A percentile compares a stretch with the other conserved stretches of the same genome.
These are phyloP conservation scores for Lizonia empirigonia DNA, from an alignment of 2,329 filamentous ascomycete genomes.

Conservation along the genomic window DNA sequence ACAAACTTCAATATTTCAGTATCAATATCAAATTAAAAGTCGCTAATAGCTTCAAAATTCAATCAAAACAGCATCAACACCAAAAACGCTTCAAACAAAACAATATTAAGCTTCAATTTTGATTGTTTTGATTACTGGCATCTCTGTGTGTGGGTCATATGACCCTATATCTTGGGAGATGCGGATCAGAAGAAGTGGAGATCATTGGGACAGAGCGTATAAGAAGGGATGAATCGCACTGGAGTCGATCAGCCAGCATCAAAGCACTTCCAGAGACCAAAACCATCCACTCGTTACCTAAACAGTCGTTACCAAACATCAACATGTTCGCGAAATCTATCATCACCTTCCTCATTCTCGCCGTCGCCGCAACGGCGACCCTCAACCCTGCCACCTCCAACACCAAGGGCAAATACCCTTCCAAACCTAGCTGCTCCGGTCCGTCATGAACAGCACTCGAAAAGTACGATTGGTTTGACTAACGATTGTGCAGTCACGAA, in stretches of 20 bases:
- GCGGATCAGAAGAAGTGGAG: not conserved
- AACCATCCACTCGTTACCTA: not conserved
- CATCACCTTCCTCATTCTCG: constrained; percentile 19
- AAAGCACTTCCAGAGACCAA: not conserved
- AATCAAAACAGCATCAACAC: too few species aligned
- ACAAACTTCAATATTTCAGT: too few species aligned
- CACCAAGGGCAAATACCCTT: constrained; percentile 44
- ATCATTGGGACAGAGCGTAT: not conserved
- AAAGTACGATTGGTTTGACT: not conserved
- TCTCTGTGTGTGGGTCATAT: too few species aligned
- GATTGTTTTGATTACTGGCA: too few species aligned
- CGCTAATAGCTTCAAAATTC: too few species aligned
- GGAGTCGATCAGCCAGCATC: not conserved
- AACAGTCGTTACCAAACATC: not conserved
- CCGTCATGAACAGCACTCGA: not conserved
- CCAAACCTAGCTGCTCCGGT: constrained; percentile 33
- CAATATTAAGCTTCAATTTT: too few species aligned
- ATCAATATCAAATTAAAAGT: too few species aligned
- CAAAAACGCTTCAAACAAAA: too few species aligned
- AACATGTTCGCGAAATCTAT: constrained; percentile 11
- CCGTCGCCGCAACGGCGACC: constrained; percentile 36
- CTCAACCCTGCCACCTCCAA: constrained; percentile 47
- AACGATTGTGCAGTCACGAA: constrained; percentile 28
- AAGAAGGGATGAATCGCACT: not conserved
- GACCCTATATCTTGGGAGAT: constrained; percentile 6